Conservation (phyloP, 176 grass and related monocot genomes). For the Panicum miliaceum region DNA sequence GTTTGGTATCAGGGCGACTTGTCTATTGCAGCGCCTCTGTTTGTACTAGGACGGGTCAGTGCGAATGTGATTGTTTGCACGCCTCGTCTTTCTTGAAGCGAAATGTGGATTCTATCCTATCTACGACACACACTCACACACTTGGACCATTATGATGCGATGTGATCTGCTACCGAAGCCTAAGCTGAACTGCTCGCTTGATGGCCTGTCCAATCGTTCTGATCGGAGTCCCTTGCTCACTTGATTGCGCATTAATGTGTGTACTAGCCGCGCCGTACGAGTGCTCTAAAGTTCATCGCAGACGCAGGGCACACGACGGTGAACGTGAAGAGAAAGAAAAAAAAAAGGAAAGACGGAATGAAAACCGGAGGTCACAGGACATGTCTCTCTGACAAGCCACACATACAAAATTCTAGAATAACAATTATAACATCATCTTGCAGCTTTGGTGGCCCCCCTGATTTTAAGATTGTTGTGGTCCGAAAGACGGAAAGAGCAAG, state of each 20-base stretch:
- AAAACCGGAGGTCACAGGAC: too few species aligned
- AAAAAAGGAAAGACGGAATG: too few species aligned
- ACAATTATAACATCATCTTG: too few species aligned
- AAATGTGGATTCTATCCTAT: not conserved
- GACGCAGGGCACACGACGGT: too few species aligned
- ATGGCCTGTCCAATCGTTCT: not conserved
- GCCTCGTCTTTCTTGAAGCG: not conserved
- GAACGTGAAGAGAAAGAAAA: too few species aligned
- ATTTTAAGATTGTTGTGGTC: too few species aligned
- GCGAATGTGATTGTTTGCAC: not conserved
- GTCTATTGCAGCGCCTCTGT: not conserved
- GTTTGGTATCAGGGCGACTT: not conserved
- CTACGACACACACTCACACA: not conserved
- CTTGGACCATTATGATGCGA: not conserved
- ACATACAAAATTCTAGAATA: too few species aligned
- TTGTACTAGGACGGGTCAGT: too few species aligned
- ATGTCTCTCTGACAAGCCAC: too few species aligned
- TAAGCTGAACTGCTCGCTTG: not conserved
- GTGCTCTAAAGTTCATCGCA: too few species aligned
- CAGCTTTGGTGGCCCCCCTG: too few species aligned
- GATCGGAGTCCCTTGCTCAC: not conserved
- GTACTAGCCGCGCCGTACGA: not conserved
- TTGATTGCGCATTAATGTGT: not conserved
- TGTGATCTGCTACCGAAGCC: not conserved
- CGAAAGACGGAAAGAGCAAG: too few species aligned